A percentile compares a stretch with the other conserved stretches of the same genome.
These are phyloP conservation scores for Globisporangium sylvaticum DNA, from an alignment of 352 stramenopile species.

Conservation along the genomic window DNA sequence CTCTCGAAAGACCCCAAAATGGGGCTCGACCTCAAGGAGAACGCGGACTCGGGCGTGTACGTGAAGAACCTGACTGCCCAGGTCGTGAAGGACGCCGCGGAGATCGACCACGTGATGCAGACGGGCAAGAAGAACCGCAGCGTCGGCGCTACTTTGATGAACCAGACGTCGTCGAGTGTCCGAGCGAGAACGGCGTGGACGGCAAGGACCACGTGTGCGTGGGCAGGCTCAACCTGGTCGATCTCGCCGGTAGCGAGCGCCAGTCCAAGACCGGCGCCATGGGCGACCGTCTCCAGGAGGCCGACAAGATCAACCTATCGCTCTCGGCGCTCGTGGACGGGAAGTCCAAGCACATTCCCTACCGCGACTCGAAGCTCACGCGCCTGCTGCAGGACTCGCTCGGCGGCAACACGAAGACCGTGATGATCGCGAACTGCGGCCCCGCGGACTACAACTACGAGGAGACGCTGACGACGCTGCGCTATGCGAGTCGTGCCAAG, in stretches of 20 bases:
- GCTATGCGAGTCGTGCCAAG: slow-evolving; percentile 98
- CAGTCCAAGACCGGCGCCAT: slow-evolving; percentile 75
- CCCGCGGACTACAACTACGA: slow-evolving; percentile 98
- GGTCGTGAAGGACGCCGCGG: slow-evolving; percentile 85
- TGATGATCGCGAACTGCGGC: slow-evolving; percentile 98
- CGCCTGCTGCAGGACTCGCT: slow-evolving; percentile 82
- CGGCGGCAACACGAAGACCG: slow-evolving; percentile 87
- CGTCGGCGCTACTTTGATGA: slow-evolving; percentile 97
- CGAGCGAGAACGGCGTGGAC: slow-evolving; percentile 68
- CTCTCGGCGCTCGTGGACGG: slow-evolving; percentile 82
- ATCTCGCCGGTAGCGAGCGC: slow-evolving; percentile 71
- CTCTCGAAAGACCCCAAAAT: slow-evolving; percentile 74
- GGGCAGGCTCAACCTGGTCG: slow-evolving; percentile 95
- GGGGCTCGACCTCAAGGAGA: slow-evolving; percentile 90
- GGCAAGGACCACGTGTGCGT: slow-evolving; percentile 93
- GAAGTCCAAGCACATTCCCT: slow-evolving; percentile 65
- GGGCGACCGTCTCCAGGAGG: slow-evolving; percentile 67
- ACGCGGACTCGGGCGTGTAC: slow-evolving; percentile 87
- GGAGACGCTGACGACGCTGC: slow-evolving; percentile 91
- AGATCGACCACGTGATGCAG: slow-evolving; percentile 92
- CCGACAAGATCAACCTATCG: slow-evolving; percentile 73
- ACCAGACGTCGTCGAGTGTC: slow-evolving; percentile 91
- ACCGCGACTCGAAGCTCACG: slow-evolving; percentile 87
- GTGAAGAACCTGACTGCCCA: slow-evolving; percentile 88
- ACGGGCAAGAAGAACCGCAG: slow-evolving; percentile 93